Conservation (phyloP, 23 red algal species). For the Gracilaria vermiculophylla region DNA sequence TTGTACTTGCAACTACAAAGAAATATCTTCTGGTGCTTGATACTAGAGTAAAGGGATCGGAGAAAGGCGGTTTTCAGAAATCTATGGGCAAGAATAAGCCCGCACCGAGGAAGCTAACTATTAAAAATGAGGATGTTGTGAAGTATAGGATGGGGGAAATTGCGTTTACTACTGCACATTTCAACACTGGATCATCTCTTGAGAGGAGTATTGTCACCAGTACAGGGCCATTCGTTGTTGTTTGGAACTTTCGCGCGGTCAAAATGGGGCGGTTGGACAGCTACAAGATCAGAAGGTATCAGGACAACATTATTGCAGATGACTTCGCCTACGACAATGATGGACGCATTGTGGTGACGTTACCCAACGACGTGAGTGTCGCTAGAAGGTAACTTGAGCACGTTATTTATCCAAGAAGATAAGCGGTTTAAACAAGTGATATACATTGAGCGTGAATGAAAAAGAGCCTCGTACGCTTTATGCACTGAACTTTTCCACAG, state of each 20-base stretch:
- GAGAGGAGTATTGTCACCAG: slow-evolving; percentile 81
- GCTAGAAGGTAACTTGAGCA: slow-evolving; percentile 20
- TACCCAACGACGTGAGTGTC: slow-evolving; percentile 80
- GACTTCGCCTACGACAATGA: slow-evolving; percentile 75
- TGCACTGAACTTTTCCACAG: background rate
- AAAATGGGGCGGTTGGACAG: slow-evolving; percentile 53
- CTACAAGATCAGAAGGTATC: slow-evolving; percentile 70
- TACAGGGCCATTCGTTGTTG: slow-evolving; percentile 79
- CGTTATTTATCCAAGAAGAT: no score
- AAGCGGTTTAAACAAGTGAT: background rate
- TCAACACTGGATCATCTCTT: slow-evolving; percentile 70
- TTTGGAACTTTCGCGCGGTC: slow-evolving; percentile 83
- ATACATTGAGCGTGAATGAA: background rate
- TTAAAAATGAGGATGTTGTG: slow-evolving; percentile 62
- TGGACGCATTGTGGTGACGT: slow-evolving; percentile 65
- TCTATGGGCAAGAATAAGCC: slow-evolving; percentile 85
- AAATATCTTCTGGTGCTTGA: slow-evolving; percentile 78
- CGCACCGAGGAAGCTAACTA: slow-evolving; percentile 46
- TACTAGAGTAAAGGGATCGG: slow-evolving; percentile 55
- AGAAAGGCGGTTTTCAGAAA: slow-evolving; percentile 69
- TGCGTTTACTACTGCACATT: slow-evolving; percentile 78
- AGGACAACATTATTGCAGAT: slow-evolving; percentile 83
- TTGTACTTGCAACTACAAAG: slow-evolving; percentile 70
- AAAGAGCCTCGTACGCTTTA: background rate
- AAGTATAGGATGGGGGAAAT: slow-evolving; percentile 74